phyloP scores from a whole-genome alignment of 768 basidiomycete genomes.

The Pisolithus sp. region DNA sequence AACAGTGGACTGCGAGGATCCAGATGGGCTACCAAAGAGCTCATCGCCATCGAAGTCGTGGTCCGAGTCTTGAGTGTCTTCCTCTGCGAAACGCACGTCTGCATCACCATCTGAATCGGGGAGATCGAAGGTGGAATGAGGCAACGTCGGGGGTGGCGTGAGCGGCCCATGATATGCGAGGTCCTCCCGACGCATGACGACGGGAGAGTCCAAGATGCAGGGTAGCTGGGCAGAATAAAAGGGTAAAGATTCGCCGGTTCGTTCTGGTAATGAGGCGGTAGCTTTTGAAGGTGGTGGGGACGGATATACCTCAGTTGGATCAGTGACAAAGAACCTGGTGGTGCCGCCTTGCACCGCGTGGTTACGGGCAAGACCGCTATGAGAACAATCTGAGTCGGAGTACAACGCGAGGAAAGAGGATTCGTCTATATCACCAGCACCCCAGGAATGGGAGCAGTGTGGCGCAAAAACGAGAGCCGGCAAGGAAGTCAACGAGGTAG shows the following conservation, averaged over 20 bases:
- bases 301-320: conserved; percentile 18
- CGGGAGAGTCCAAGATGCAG: conserved; percentile 32
- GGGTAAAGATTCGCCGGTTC: conserved; percentile 10
- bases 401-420: conserved; percentile 17
- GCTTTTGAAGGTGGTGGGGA: conserved; percentile 26
- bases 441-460: background rate
- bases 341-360: conserved; percentile 8
- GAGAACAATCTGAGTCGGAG: conserved; percentile 10
- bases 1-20: conserved; percentile 10
- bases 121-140: conserved; percentile 29
- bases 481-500: conserved; percentile 6
- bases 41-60: conserved; percentile 18
- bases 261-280: conserved; percentile 22
- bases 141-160: conserved; percentile 40
- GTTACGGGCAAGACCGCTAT: conserved; percentile 11
- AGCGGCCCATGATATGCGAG: conserved; percentile 26
- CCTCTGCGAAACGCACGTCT: conserved; percentile 12
- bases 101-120: conserved; percentile 29
- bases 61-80: conserved; percentile 10
- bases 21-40: conserved; percentile 7
- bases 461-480: conserved; percentile 13
- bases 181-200: conserved; percentile 26
- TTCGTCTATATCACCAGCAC: conserved; percentile 20
- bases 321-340: conserved; percentile 12
- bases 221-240: conserved; percentile 22